Evolutionary conservation across 1,139 yeast species (phyloP).

Genomic region (Saccharomycopsis hybrid): DNA sequence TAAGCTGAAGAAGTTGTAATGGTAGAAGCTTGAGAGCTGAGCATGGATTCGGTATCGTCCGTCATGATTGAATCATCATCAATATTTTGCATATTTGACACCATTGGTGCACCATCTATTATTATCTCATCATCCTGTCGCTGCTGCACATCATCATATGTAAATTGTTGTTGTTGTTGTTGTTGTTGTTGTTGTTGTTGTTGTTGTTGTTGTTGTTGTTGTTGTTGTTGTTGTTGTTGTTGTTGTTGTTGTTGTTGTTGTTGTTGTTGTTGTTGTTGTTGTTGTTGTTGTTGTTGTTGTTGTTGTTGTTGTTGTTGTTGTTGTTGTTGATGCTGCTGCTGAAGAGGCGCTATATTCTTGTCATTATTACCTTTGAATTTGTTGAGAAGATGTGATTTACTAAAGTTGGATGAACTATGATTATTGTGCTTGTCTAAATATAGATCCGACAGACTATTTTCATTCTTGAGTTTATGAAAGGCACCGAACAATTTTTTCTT

Average conservation of each 20-base stretch:
- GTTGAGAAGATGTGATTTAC: not conserved
- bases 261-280: not conserved
- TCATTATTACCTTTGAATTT: too few species aligned
- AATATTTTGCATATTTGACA: not conserved
- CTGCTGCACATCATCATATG: not conserved
- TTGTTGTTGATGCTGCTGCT: not conserved
- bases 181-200: not conserved
- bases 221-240: not conserved
- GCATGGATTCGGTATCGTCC: not conserved
- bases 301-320: not conserved
- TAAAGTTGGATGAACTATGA: not conserved
- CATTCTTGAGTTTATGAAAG: not conserved
- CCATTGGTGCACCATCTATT: not conserved
- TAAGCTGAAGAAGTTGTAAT: not conserved
- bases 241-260: not conserved
- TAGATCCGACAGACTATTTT: constrained; percentile 3
- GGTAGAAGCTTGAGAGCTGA: not conserved
- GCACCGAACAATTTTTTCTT: constrained; percentile 9
- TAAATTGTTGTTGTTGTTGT: not conserved
- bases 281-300: not conserved
- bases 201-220: not conserved
- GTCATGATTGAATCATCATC: not conserved
- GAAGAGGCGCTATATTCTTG: not conserved
- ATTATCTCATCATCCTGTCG: not conserved
- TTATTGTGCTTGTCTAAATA: not conserved